Evolutionary conservation across 352 stramenopile species (phyloP).

Genomic region (Globisporangium alternatum): DNA sequence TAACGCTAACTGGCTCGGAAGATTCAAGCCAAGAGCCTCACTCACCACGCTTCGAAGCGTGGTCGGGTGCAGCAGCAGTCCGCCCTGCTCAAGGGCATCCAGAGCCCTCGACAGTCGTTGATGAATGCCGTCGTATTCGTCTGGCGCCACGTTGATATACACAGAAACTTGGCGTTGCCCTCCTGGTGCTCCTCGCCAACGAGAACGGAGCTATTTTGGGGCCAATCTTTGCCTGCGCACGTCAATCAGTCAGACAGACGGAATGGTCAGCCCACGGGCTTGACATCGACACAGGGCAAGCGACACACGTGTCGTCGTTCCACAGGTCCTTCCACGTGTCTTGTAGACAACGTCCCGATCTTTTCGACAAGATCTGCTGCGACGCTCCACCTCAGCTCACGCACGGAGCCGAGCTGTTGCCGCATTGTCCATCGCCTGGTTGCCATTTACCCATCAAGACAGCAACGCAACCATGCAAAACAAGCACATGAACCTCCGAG

Average conservation of each 20-base stretch:
- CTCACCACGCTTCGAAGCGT: background rate
- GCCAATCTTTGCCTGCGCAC: background rate
- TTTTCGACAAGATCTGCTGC: background rate
- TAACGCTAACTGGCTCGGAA: background rate
- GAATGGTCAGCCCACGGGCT: too few relatives aligned
- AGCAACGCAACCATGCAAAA: background rate
- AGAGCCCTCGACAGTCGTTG: background rate
- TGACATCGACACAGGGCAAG: too few relatives aligned
- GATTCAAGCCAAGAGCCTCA: background rate
- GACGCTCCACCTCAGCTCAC: background rate
- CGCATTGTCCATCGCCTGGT: constrained; percentile 2
- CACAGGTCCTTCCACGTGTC: background rate
- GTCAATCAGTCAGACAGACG: too few relatives aligned
- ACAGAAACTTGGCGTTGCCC: background rate
- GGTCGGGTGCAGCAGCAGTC: background rate
- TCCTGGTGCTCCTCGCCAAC: background rate
- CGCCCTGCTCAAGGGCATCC: constrained; percentile 3
- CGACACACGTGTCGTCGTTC: too few relatives aligned
- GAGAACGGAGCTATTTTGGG: constrained; percentile 5
- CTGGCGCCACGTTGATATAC: background rate
- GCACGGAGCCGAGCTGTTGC: background rate
- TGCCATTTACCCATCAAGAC: background rate
- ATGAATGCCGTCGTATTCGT: background rate
- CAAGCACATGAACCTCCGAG: background rate
- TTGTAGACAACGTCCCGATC: background rate